Conservation (phyloP, 2,329 filamentous ascomycete genomes). For the Orbilia ellipsospora region DNA sequence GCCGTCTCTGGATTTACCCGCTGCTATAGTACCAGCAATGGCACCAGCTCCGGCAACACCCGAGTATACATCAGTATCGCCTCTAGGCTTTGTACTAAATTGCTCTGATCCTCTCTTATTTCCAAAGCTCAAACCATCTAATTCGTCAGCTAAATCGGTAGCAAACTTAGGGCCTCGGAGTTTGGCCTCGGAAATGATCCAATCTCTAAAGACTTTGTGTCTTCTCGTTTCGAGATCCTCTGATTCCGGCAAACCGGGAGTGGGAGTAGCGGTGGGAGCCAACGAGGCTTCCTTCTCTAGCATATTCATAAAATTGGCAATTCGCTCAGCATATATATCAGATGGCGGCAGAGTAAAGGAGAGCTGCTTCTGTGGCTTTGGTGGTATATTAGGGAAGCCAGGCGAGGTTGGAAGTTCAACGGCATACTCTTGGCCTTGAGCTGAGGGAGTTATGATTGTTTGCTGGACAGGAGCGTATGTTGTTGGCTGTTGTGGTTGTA, state of each 20-base stretch:
- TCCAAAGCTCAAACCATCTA: constrained; percentile 47
- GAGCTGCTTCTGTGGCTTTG: constrained; percentile 49
- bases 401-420: constrained; percentile 50
- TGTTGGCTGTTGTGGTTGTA: constrained; percentile 33
- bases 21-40: too few species aligned
- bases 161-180: constrained; percentile 49
- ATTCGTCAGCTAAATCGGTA: constrained; percentile 46
- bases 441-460: constrained; percentile 14
- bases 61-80: constrained; percentile 30
- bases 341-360: constrained; percentile 50
- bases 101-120: constrained; percentile 47
- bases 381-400: constrained; percentile 37
- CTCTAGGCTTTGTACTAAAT: constrained; percentile 42
- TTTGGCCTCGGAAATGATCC: constrained; percentile 48
- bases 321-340: constrained; percentile 49
- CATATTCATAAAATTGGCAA: constrained; percentile 54
- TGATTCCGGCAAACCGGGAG: constrained; percentile 34
- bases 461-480: constrained; percentile 24
- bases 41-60: constrained; percentile 14
- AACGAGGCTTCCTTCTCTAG: constrained; percentile 49
- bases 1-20: not conserved
- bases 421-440: constrained; percentile 41
- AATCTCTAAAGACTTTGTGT: constrained; percentile 49
- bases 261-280: constrained; percentile 35
- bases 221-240: constrained; percentile 49